Base-by-base conservation (phyloP, 2,329 filamentous ascomycete genomes). In the Didymella lethalis region DNA sequence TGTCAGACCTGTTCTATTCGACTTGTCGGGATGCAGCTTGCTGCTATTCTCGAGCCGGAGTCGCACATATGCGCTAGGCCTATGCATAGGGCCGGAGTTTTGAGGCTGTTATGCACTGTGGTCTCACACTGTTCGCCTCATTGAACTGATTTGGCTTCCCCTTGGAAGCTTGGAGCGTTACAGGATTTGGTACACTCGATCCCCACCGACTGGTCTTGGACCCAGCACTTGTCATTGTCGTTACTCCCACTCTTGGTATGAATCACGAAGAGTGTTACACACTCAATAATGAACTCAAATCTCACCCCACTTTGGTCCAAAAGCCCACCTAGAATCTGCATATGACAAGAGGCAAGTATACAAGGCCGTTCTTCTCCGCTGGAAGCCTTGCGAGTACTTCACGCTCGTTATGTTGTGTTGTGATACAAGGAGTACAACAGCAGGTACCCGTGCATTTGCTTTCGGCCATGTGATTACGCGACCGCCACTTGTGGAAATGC, bases 1-100 rank as follows among this genome's bases (percentile, higher is more conserved):
- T 69, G 63, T 71, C 64, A 67, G 62, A 61, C 61, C 50, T 65
- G 38, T 62, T 62, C 52, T 65, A 61, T 66, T 71, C 60, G 63
- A 60, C 63, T 53, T 57, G 54, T 52, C 52, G 25, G 56, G 32
- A 57, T 63, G 63, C 60, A 47, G 44, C 48, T 41, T 61, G 26
- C 54, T 56, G 61, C 54, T 40, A 46, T 45, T 40, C 49, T 57
- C 49, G 48, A 62, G 60, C 50, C 41, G 41, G 64, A 53, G 53
- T 64, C 45, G 54, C 57, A 50, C 59, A 60, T 49, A 51, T 63
- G 40, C 45, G 57, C 64, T 52, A 64, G 41, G 28, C 44, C 34
- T 29, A 40, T 48, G 51, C 51, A 56, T 52, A 57, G 54, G 50
- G 47, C 52, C 54, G 65, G 29, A 54, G 61, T 60, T 64, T 63